Evolutionary conservation across 148 eudicot genomes (phyloP), one percentile per base, ranked within the genome.

Genomic region (Fallopia convolvulus): DNA sequence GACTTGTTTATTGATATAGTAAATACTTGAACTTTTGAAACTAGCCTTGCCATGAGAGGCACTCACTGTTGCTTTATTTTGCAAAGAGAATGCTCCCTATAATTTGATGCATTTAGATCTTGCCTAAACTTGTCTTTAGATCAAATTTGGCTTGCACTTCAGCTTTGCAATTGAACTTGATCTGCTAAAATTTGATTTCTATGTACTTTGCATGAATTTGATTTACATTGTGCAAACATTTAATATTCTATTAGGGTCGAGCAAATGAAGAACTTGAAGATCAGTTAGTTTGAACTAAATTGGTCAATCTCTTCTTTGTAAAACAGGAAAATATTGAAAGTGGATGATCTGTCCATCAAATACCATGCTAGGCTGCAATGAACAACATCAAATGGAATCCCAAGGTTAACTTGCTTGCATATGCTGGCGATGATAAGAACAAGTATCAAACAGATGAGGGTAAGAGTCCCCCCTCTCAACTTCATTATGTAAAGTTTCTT

Each of bases 351-450:
- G 91, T 90, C 72, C 97, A 94, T 82, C 99, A 94, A 77, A 94
- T 94, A 75, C 93, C 98, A 68, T 94, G 97, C 77, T 88, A 94
- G 15, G 99, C 99, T 50, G 99, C 99, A 36, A 94, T 92, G 99
- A 94, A 94, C 77, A 94, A 97, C 53, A 97, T 94, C 48, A 93
- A 94, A 81, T 94, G 99, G 99, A 94, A 94, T 82, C 99, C 99
- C 6, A 92, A 89, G 68, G 83, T 80, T 82, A 94, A 92, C 77
- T 83, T 94, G 83, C 96, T 94, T 81, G 99, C 97, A 40, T 94
- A 90, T 77, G 99, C 99, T 75, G 99, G 99, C 74, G 99, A 94
- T 81, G 99, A 94, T 79, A 94, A 94, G 82, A 92, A 92, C 84
- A 94, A 94, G 85, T 92, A 92, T 82, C 97, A 89, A 85, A 86